Percentiles rank a stretch among this genome's conserved stretches.
phyloP scores from a whole-genome alignment of 2,329 filamentous ascomycete genomes.

The Penicillium sp. region DNA sequence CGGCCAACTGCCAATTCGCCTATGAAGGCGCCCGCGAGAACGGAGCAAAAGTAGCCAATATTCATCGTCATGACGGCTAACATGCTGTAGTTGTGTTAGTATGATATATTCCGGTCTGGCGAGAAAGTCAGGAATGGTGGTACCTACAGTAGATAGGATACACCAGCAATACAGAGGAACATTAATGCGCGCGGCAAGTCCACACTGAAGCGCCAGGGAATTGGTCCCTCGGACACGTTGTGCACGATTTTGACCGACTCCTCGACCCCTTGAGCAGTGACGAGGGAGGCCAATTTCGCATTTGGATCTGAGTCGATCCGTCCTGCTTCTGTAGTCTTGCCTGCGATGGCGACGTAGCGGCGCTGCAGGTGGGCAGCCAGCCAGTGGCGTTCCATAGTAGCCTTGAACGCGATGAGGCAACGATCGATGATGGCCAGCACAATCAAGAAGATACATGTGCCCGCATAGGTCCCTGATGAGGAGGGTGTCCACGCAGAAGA shows the following conservation, averaged over 20 bases:
- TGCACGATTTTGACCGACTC: conserved; percentile 74
- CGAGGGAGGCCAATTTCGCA: conserved; percentile 63
- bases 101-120: neutral
- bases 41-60: conserved; percentile 77
- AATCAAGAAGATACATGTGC: conserved; percentile 88
- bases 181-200: conserved; percentile 71
- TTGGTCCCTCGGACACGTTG: conserved; percentile 49
- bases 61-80: conserved; percentile 89
- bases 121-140: neutral
- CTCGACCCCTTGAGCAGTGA: conserved; percentile 74
- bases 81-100: conserved; percentile 61
- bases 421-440: conserved; percentile 69
- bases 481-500: conserved; percentile 71
- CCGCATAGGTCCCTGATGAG: conserved; percentile 71
- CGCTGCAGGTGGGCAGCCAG: conserved; percentile 68
- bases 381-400: conserved; percentile 61
- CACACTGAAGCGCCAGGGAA: conserved; percentile 78
- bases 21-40: conserved; percentile 77
- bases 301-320: conserved; percentile 59
- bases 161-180: conserved; percentile 69
- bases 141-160: conserved; percentile 83
- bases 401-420: conserved; percentile 67
- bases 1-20: conserved; percentile 79
- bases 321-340: conserved; percentile 59
- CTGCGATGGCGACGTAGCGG: conserved; percentile 72